Conservation (phyloP, 2,329 filamentous ascomycete genomes). For the Pseudogymnoascus sp. region DNA sequence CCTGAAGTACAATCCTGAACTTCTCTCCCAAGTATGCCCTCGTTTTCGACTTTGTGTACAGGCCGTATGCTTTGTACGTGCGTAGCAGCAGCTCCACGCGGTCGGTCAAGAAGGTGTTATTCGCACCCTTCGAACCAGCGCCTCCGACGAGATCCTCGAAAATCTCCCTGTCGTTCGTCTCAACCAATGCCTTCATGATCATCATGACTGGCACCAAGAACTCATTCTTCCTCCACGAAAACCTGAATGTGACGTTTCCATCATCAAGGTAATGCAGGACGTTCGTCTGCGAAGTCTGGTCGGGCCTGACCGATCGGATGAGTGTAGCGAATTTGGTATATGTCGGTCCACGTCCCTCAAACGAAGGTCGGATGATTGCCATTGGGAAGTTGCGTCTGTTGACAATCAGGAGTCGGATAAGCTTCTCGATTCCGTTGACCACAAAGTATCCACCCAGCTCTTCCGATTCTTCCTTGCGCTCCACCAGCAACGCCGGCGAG, state of each 20-base stretch:
- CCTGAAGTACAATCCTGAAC: conserved; percentile 78
- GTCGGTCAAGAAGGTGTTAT: conserved; percentile 90
- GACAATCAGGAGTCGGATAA: conserved; percentile 85
- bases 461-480: conserved; percentile 88
- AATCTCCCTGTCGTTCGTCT: conserved; percentile 94
- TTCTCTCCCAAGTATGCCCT: conserved; percentile 82
- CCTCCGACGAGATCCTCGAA: conserved; percentile 86
- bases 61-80: conserved; percentile 83
- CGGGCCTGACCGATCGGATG: conserved; percentile 85
- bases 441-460: conserved; percentile 96
- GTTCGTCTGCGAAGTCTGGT: conserved; percentile 96
- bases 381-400: conserved; percentile 90
- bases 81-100: conserved; percentile 84
- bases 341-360: conserved; percentile 73
- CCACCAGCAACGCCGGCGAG: conserved; percentile 72
- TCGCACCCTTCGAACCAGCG: conserved; percentile 63
- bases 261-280: conserved; percentile 92
- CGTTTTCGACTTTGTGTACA: conserved; percentile 75
- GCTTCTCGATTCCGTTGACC: conserved; percentile 94
- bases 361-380: conserved; percentile 86
- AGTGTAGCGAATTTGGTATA: conserved; percentile 90
- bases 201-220: conserved; percentile 95
- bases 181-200: conserved; percentile 87
- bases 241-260: conserved; percentile 92
- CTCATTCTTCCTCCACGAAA: conserved; percentile 96